Base-by-base conservation (phyloP, 208 protist species). In the Leishmania aethiopica region DNA sequence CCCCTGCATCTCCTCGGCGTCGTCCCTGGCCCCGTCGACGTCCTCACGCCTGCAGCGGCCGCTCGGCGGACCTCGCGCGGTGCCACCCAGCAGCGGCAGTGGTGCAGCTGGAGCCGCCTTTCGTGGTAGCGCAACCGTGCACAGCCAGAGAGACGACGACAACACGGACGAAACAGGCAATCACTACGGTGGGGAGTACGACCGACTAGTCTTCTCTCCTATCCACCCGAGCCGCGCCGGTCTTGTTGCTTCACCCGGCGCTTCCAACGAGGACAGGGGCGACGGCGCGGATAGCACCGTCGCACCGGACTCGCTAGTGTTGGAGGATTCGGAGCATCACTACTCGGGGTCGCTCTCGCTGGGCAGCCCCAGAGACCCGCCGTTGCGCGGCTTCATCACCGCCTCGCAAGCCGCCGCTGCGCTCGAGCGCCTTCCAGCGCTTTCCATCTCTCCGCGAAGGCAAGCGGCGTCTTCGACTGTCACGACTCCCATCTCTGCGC, bases 181-280 rank as follows among this genome's bases (percentile, higher is more conserved):
- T 13, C 77, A 51, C 64, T 80, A 72, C 77, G n/a, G 35, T 42
- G 77, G 60, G 37, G 77, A 72, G 42, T 80, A 80, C 62, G 77
- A 73, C 60, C 77, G 77, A 47, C 77, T 80, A 10, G 28, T 80
- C 19, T 80, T 80, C 64, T 72, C 64, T 42, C 40, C 47, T n/a
- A 40, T 55, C 40, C 17, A 51, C 28, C 15, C 13, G 37, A 49
- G 22, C 25, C 37, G 40, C 75, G 11, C 75, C 47, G 8, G 2
- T 22, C 25, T 7, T 37, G 1, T 8, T 28, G 10, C 37, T 35
- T 17, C 10, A 13, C 0, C 35, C 47, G 32, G 32, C 73, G 17
- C 32, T 62, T 49, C 53, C 28, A 8, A 1, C 17, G 73, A 53
- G 49, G 49, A 13, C 42, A 25, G 53, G 49, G 73, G 32, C 73